Conservation (phyloP, 306 rosid genomes). For the Alnus glutinosa region DNA sequence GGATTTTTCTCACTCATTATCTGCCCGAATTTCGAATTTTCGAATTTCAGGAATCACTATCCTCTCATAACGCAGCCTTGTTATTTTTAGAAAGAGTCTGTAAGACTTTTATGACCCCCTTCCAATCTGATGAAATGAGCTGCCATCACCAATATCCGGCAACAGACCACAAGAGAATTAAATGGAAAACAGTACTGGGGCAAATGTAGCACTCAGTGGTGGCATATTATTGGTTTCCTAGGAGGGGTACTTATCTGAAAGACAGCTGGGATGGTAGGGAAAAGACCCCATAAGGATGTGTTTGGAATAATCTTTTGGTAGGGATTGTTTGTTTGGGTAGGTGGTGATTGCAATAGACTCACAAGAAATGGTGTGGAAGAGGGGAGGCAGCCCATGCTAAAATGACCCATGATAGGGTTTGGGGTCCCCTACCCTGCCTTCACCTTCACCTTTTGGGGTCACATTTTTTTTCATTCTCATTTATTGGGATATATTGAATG, state of each 20-base stretch:
- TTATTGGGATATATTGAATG: constrained; percentile 17
- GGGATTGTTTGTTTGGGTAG: constrained; percentile 40
- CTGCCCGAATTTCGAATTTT: too few relatives aligned
- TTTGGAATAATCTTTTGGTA: constrained; percentile 44
- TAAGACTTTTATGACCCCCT: too few relatives aligned
- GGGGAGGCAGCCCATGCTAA: constrained; percentile 74
- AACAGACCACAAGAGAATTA: constrained; percentile 1
- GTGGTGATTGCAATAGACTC: constrained; percentile 37
- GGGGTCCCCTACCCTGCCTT: constrained; percentile 46
- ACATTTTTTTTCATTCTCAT: constrained; percentile 13
- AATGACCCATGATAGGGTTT: constrained; percentile 42
- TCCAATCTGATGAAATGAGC: too few relatives aligned
- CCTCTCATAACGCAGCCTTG: too few relatives aligned
- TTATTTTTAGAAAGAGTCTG: too few relatives aligned
- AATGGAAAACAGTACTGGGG: constrained; percentile 24
- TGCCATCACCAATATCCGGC: too few relatives aligned
- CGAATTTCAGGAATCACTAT: too few relatives aligned
- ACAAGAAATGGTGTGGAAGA: constrained; percentile 52
- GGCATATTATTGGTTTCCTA: constrained; percentile 58
- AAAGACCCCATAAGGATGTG: constrained; percentile 44
- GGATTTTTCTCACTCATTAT: too few relatives aligned
- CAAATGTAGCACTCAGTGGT: constrained; percentile 21
- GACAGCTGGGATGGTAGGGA: constrained; percentile 57
- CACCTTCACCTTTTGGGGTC: constrained; percentile 37
- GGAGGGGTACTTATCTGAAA: constrained; percentile 60